A percentile compares a stretch with the other conserved stretches of the same genome.
Conservation (phyloP, 805 yeast species). For the Cyberlindnera nakhonratchasimensis region DNA sequence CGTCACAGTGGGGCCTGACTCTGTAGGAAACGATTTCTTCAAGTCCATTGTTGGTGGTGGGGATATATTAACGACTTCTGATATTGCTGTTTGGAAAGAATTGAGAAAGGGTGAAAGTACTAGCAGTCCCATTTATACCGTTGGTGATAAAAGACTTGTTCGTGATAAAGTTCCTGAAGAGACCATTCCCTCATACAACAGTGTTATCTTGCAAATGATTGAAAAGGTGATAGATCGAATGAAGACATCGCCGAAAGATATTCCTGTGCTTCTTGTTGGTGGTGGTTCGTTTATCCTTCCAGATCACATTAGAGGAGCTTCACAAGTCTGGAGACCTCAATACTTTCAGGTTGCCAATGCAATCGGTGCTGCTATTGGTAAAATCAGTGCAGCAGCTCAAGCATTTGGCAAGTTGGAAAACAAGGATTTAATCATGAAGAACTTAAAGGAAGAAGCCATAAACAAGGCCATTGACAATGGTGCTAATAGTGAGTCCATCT, state of each 20-base stretch:
- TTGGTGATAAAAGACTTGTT: slow-evolving; percentile 31
- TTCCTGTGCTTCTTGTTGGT: slow-evolving; percentile 45
- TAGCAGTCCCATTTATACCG: slow-evolving; percentile 16
- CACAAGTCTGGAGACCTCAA: slow-evolving; percentile 41
- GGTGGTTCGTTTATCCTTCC: slow-evolving; percentile 50
- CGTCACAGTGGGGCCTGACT: slow-evolving; percentile 45
- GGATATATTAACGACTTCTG: slow-evolving; percentile 36
- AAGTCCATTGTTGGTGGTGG: slow-evolving; percentile 44
- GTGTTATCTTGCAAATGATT: slow-evolving; percentile 8
- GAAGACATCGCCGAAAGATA: slow-evolving; percentile 40
- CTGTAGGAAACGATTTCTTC: slow-evolving; percentile 41
- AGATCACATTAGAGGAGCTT: slow-evolving; percentile 37
- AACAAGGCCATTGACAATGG: slow-evolving; percentile 27
- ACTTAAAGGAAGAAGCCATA: slow-evolving; percentile 24
- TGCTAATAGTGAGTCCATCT: slow-evolving; percentile 24
- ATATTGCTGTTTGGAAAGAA: slow-evolving; percentile 31
- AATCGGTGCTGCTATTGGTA: slow-evolving; percentile 50
- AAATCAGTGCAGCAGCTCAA: slow-evolving; percentile 32
- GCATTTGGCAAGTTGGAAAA: slow-evolving; percentile 22
- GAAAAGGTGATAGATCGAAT: slow-evolving; percentile 42
- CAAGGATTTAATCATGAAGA: slow-evolving; percentile 22
- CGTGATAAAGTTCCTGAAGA: slow-evolving; percentile 22
- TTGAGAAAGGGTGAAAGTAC: slow-evolving; percentile 9
- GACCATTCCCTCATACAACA: slow-evolving; percentile 19
- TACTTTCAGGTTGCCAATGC: slow-evolving; percentile 48